phyloP scores from a whole-genome alignment of 306 rosid species.

The Cicer cuneatum region DNA sequence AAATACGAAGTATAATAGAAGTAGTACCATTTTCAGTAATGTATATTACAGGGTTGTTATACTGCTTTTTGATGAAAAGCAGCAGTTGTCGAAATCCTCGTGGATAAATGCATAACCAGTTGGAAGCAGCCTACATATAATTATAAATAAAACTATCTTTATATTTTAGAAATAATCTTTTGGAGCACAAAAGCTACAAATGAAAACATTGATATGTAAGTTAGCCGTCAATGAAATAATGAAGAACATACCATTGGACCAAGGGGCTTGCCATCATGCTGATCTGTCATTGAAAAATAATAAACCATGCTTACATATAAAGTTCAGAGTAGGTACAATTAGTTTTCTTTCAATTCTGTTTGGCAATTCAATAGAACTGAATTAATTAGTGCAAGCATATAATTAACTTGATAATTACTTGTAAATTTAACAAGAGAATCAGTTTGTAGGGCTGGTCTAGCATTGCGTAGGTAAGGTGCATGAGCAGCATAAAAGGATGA shows the following conservation, averaged over 20 bases:
- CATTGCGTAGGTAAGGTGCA: conserved; percentile 45
- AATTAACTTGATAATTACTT: conserved; percentile 46
- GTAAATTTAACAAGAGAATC: conserved; percentile 50
- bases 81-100: conserved; percentile 47
- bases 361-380: conserved; percentile 12
- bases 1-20: not conserved
- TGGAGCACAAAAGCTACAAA: not conserved
- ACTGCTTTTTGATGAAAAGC: conserved; percentile 44
- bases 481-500: conserved; percentile 49
- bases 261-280: conserved; percentile 40
- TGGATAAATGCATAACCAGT: conserved; percentile 52
- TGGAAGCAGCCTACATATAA: conserved; percentile 47
- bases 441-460: conserved; percentile 45
- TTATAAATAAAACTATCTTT: not conserved
- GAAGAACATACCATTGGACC: conserved; percentile 48
- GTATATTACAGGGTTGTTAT: conserved; percentile 52
- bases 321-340: not conserved
- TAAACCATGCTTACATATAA: conserved; percentile 10
- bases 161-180: not conserved
- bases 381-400: conserved; percentile 14
- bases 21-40: conserved; percentile 55
- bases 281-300: conserved; percentile 42
- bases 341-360: conserved; percentile 26
- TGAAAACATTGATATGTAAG: conserved; percentile 28
- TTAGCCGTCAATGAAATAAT: conserved; percentile 28